Conservation (phyloP, 139 green algal species). For the Astrephomene gubernaculifera region DNA sequence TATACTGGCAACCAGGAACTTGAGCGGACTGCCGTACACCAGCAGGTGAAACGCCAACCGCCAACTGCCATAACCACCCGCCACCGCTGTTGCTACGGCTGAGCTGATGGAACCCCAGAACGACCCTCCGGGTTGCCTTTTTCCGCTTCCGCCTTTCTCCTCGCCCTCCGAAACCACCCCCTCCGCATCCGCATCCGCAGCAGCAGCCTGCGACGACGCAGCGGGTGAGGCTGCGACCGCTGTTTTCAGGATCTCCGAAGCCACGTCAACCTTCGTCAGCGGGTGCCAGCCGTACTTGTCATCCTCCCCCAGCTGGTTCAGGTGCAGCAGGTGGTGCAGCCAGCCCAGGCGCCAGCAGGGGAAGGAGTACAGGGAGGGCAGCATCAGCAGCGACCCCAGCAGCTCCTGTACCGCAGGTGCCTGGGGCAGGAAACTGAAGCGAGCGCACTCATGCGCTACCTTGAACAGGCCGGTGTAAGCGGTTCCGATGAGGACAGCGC, state of each 20-base stretch:
- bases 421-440: constrained; percentile 48
- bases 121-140: too few species aligned
- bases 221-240: too few species aligned
- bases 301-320: constrained; percentile 54
- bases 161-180: not conserved
- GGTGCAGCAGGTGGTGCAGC: constrained; percentile 40
- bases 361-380: constrained; percentile 57
- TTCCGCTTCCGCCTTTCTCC: too few species aligned
- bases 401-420: constrained; percentile 32
- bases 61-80: too few species aligned
- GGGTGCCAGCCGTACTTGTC: constrained; percentile 59
- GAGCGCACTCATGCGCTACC: constrained; percentile 60
- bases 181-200: too few species aligned
- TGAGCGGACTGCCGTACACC: constrained; percentile 50
- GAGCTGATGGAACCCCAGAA: too few species aligned
- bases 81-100: too few species aligned
- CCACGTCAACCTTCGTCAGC: constrained; percentile 34
- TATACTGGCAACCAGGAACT: constrained; percentile 55
- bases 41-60: constrained; percentile 10
- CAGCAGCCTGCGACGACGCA: too few species aligned
- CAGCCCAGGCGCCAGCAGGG: constrained; percentile 43
- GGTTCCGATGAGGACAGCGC: constrained; percentile 59
- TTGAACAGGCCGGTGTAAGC: constrained; percentile 69
- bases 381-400: constrained; percentile 63
- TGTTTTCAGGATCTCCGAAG: too few species aligned